These are phyloP conservation scores for Ustilago nuda DNA, from an alignment of 1,284 basidiomycete species.

Conservation along the genomic window DNA sequence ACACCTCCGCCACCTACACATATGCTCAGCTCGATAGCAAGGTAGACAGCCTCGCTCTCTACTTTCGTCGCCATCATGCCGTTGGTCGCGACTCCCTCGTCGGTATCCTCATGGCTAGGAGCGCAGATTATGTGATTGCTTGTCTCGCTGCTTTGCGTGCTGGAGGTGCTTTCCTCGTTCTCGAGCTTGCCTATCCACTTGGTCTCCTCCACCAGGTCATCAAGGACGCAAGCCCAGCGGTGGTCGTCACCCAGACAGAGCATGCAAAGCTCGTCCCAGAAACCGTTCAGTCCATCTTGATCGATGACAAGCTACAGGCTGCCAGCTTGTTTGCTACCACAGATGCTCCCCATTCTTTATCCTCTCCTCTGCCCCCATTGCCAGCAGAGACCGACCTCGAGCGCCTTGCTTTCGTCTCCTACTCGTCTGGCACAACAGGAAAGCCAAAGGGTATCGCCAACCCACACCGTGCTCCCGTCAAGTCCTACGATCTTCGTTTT, in stretches of 20 bases:
- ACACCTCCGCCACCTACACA: slow-evolving; percentile 48
- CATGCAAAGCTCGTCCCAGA: slow-evolving; percentile 54
- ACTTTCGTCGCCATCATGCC: slow-evolving; percentile 51
- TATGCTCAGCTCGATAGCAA: slow-evolving; percentile 64
- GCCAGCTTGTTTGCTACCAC: slow-evolving; percentile 15
- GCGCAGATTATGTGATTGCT: slow-evolving; percentile 68
- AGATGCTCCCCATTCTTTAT: slow-evolving; percentile 4
- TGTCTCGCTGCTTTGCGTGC: slow-evolving; percentile 66
- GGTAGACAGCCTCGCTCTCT: slow-evolving; percentile 48
- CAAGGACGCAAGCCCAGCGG: slow-evolving; percentile 64
- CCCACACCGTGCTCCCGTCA: slow-evolving; percentile 64
- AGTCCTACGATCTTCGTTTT: slow-evolving; percentile 66
- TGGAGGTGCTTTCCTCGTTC: slow-evolving; percentile 68
- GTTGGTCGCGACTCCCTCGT: slow-evolving; percentile 61
- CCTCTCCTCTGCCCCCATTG: slow-evolving; percentile 27
- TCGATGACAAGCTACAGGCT: slow-evolving; percentile 27
- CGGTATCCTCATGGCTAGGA: slow-evolving; percentile 61
- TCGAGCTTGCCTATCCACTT: slow-evolving; percentile 67
- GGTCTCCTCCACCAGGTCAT: slow-evolving; percentile 64
- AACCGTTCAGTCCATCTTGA: slow-evolving; percentile 33
- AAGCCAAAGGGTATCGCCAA: slow-evolving; percentile 68
- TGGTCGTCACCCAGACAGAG: slow-evolving; percentile 63
- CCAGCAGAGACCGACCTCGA: slow-evolving; percentile 60
- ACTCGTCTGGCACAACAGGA: slow-evolving; percentile 68
- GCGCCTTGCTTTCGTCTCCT: slow-evolving; percentile 67